Base-by-base conservation (phyloP, 306 rosid genomes). In the Luffa acutangula region DNA sequence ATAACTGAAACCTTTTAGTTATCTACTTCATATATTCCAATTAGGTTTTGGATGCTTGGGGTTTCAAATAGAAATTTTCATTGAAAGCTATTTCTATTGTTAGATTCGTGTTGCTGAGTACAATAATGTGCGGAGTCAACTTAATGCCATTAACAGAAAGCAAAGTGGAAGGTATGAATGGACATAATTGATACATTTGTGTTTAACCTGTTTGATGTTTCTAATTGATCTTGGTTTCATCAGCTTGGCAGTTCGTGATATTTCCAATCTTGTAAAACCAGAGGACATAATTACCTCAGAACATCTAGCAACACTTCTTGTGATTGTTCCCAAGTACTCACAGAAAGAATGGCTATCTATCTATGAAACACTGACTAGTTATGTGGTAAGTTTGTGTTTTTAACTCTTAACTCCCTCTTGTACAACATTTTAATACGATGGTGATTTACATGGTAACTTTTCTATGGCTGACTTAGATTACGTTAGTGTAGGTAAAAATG, bases 201-300 rank as follows among this genome's bases (percentile, higher is more conserved):
- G 18, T 79, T 83, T 60, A 14, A 20, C 58, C 17, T 46, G 59
- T 39, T 43, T 18, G 18, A 13, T 41, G 2, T 21, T 82, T 54
- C 63, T 42, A n/a, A 46, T 71, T 5, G 67, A 34, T 60, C 18
- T 31, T 65, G 4, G 10, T 79, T 34, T 18, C 36, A 85, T 81
- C 88, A 93, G 96, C 88, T 89, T 91, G 86, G 98, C 98, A 52
- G 97, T 93, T n/a, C 93, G 97, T 80, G 97, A 92, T 85, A 88
- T 93, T 86, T 92, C 98, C 75, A 89, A 86, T 85, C 89, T 93
- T 84, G 97, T 93, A 81, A 93, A 90, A 81, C 90, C 96, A 31
- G 98, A 92, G 86, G 97, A 93, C 84, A 89, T 93, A 59, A 67
- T 93, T 80, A 75, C 85, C 81, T 92, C 98, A 36, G 97, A 93